Percentiles rank a stretch among this genome's conserved stretches.
phyloP scores from a whole-genome alignment of 176 grass and related monocot genomes.

The Oryza officinalis region DNA sequence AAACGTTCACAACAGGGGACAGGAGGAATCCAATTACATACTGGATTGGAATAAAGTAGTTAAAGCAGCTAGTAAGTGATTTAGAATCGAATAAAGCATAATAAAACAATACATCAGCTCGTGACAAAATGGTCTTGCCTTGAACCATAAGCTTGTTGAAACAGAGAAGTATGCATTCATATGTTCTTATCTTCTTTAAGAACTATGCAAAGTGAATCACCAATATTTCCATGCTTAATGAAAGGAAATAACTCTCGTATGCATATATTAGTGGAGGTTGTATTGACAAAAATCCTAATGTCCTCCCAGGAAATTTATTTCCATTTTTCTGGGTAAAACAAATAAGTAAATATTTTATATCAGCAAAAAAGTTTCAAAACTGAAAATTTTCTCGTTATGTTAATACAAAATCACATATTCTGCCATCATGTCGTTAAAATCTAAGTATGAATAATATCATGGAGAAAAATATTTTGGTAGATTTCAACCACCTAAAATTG shows the following conservation, averaged over 20 bases:
- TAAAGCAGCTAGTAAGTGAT: conserved; percentile 18
- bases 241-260: background rate
- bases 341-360: background rate
- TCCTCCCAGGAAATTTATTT: background rate
- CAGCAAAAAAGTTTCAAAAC: background rate
- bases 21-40: conserved; percentile 42
- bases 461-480: background rate
- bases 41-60: conserved; percentile 44
- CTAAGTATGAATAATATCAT: background rate
- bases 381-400: background rate
- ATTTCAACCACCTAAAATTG: background rate
- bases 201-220: background rate
- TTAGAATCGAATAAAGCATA: conserved; percentile 53
- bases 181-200: background rate
- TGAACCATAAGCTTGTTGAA: background rate
- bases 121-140: conserved; percentile 33
- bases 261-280: background rate
- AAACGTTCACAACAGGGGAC: conserved; percentile 37
- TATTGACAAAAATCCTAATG: background rate
- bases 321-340: background rate
- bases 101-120: background rate
- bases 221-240: background rate
- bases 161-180: background rate
- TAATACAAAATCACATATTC: background rate
- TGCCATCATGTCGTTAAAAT: background rate